These are phyloP conservation scores for Moesziomyces antarcticus DNA, from an alignment of 1,284 basidiomycete genomes.

Conservation along the genomic window DNA sequence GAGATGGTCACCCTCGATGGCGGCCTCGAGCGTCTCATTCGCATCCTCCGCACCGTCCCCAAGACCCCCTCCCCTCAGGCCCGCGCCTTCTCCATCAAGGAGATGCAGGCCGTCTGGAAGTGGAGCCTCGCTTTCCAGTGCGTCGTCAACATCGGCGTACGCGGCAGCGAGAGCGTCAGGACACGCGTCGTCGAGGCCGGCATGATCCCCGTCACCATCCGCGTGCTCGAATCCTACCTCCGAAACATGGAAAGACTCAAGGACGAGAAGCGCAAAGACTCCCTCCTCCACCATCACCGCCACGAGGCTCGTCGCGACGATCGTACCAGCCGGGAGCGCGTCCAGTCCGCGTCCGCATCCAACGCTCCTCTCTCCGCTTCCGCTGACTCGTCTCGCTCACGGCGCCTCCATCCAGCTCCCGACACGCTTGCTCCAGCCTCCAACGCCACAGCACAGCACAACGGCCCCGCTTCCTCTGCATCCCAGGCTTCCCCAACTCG, in stretches of 20 bases:
- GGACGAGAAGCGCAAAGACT: conserved; percentile 41
- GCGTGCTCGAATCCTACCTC: conserved; percentile 85
- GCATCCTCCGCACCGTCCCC: conserved; percentile 72
- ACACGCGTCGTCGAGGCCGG: conserved; percentile 95
- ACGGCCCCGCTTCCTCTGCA: neutral
- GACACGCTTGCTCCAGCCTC: conserved; percentile 6
- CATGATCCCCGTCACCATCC: conserved; percentile 91
- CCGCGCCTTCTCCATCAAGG: conserved; percentile 49
- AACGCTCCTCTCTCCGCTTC: conserved; percentile 7
- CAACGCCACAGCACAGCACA: neutral
- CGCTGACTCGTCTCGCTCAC: conserved; percentile 14
- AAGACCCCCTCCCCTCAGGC: conserved; percentile 36
- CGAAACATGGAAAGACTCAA: conserved; percentile 68
- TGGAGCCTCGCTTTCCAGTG: conserved; percentile 84
- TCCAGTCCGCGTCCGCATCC: conserved; percentile 12
- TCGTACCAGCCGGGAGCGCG: conserved; percentile 22
- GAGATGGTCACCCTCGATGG: conserved; percentile 98
- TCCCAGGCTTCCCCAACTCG: neutral
- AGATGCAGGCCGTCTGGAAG: conserved; percentile 67
- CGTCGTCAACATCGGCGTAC: conserved; percentile 95
- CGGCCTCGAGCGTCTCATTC: conserved; percentile 92
- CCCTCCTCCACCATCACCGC: conserved; percentile 31
- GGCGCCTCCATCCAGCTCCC: conserved; percentile 11
- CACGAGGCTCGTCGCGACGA: conserved; percentile 44
- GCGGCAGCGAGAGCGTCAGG: conserved; percentile 86